A percentile compares a stretch with the other conserved stretches of the same genome.
phyloP scores from a whole-genome alignment of 768 basidiomycete species.

The Lactarius pseudohatsudake region DNA sequence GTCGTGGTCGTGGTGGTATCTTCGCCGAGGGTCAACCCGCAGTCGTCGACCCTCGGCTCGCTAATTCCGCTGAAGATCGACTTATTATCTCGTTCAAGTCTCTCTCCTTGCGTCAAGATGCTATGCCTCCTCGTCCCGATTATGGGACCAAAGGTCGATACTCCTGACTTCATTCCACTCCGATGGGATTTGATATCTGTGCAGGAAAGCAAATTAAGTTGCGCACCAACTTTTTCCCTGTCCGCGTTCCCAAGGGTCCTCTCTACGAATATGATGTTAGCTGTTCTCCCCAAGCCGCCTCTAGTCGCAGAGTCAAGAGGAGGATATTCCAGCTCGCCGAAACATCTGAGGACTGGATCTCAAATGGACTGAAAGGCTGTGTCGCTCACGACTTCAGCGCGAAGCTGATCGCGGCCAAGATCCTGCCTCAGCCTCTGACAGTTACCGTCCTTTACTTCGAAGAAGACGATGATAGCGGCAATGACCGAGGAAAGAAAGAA shows the following conservation, averaged over 20 bases:
- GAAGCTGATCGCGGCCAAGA: constrained; percentile 45
- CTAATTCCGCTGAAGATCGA: constrained; percentile 42
- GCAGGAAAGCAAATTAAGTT: constrained; percentile 46
- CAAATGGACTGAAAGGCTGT: constrained; percentile 40
- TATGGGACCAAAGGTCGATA: constrained; percentile 40
- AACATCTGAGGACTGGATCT: constrained; percentile 40
- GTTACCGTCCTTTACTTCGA: constrained; percentile 46
- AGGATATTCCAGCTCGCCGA: constrained; percentile 53
- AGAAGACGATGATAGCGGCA: constrained; percentile 42
- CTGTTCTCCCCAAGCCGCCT: constrained; percentile 40
- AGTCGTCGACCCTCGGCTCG: constrained; percentile 55
- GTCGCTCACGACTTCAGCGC: constrained; percentile 51
- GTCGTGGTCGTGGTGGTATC: constrained; percentile 37
- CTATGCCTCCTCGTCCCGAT: constrained; percentile 49
- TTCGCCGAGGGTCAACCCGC: constrained; percentile 43
- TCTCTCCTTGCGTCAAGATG: constrained; percentile 33
- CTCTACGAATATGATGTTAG: constrained; percentile 50
- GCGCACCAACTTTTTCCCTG: constrained; percentile 54
- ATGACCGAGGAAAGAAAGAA: constrained; percentile 38
- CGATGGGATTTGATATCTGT: background rate
- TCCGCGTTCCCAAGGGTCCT: constrained; percentile 47
- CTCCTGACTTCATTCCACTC: background rate
- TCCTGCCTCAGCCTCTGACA: constrained; percentile 43
- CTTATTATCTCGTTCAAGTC: constrained; percentile 41
- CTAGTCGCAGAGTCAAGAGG: constrained; percentile 42